Conservation (phyloP, 352 stramenopile species). For the Blastocystis sp. region DNA sequence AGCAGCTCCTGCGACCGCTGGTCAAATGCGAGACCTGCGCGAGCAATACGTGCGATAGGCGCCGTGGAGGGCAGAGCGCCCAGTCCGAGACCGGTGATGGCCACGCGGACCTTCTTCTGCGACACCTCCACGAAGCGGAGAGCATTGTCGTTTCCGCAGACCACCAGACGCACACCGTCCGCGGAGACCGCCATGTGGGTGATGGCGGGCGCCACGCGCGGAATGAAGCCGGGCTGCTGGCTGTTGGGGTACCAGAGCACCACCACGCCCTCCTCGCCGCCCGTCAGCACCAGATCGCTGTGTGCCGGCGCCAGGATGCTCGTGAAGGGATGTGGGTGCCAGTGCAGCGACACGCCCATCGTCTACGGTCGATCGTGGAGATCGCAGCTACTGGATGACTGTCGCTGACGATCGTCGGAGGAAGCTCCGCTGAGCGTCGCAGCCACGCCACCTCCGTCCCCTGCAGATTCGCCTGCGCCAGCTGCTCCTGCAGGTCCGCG, state of each 20-base stretch:
- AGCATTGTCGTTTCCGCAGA: background rate
- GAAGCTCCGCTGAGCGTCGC: background rate
- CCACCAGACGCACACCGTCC: background rate
- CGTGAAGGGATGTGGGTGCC: background rate
- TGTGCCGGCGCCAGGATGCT: background rate
- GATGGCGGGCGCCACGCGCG: background rate
- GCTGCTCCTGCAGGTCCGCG: background rate
- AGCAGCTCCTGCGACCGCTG: background rate
- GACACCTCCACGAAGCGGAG: background rate
- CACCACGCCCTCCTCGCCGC: background rate
- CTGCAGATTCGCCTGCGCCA: background rate
- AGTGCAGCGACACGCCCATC: constrained; percentile 11
- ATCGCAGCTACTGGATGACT: background rate
- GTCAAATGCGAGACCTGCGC: background rate
- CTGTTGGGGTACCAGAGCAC: background rate
- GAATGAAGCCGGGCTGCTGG: constrained; percentile 7
- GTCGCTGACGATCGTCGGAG: background rate
- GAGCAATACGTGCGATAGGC: background rate
- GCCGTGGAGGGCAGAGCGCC: background rate
- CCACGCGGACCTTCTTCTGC: background rate
- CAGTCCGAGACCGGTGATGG: background rate
- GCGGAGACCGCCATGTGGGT: background rate
- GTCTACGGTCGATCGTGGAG: background rate
- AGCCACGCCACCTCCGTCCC: background rate
- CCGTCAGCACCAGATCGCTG: background rate